Base-by-base conservation (phyloP, 2,329 filamentous ascomycete species). In the Bipolaris gigantea region DNA sequence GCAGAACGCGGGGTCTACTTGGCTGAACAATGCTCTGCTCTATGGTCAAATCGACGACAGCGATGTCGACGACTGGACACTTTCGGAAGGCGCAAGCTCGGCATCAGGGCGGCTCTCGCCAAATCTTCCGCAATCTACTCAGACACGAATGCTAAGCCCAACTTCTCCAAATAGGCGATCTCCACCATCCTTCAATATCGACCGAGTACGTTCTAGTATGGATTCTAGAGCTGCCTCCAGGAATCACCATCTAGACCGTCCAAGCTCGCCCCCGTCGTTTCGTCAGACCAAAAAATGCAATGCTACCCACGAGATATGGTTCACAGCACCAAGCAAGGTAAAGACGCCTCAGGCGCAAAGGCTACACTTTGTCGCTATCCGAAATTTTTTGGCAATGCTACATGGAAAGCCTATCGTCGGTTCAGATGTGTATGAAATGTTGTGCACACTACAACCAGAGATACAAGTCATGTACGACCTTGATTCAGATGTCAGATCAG, bases 331-430 rank as follows among this genome's bases (percentile, higher is more conserved):
- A 0, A 60, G 77, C 1, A 78, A 81, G 34, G 63, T 81, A 35
- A 79, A 65, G 11, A 69, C 67, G 65, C 61, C 80, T 72, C 64
- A 71, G 71, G 16, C 81, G 80, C 38, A 80, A 80, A 49, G 77
- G 81, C 77, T 84, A 1, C 79, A 88, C 58, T 84, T 86, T 60
- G 79, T 89, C 42, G 86, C 87, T 0, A 87, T 86, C 0, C 82
- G 87, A 18, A 90, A 89, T 63, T 82, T 89, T 40, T 85, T 90
- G 61, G 87, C 86, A 0, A 73, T 89, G 32, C 71, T 89, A 2
- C 86, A 84, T 62, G 80, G 84, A 47, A 83, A 83, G 19, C 86
- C 86, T 0, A 77, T 89, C 0, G 86, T 89, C 2, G 87, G 87
- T 0, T 65, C 83, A 1, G 85, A 86, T 4, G 70, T 89, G 0